A percentile compares a stretch with the other conserved stretches of the same genome.
These are phyloP conservation scores for Coemansia sp. DNA, from an alignment of 192 early-diverging fungal species.

Conservation along the genomic window DNA sequence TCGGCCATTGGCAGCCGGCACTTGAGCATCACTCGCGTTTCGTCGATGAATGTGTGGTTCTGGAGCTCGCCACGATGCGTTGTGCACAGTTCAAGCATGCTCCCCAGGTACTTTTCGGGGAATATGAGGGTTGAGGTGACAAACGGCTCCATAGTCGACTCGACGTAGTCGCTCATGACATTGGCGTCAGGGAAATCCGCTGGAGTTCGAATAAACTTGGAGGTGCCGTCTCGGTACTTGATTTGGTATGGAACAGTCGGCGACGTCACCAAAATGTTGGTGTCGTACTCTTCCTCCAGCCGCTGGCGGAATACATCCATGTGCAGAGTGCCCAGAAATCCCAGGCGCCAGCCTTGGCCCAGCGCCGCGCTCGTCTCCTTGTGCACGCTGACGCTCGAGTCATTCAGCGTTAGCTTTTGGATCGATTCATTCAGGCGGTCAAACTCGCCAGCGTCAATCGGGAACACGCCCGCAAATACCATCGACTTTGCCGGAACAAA, in stretches of 20 bases:
- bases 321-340: slow-evolving; percentile 93
- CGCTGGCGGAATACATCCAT: slow-evolving; percentile 98
- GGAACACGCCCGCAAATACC: slow-evolving; percentile 95
- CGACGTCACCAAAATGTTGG: slow-evolving; percentile 85
- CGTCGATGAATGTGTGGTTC: slow-evolving; percentile 88
- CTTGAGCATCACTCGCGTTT: slow-evolving; percentile 78
- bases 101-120: slow-evolving; percentile 75
- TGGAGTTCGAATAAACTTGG: slow-evolving; percentile 71
- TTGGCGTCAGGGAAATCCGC: slow-evolving; percentile 84
- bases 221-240: slow-evolving; percentile 34
- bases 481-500: slow-evolving; percentile 95
- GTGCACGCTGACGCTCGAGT: slow-evolving; percentile 85
- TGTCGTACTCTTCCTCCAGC: slow-evolving; percentile 89
- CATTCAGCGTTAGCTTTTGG: slow-evolving; percentile 91
- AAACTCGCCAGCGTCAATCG: slow-evolving; percentile 86
- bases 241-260: slow-evolving; percentile 88
- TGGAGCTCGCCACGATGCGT: slow-evolving; percentile 70
- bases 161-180: slow-evolving; percentile 61
- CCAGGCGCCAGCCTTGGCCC: slow-evolving; percentile 94
- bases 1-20: slow-evolving; percentile 88
- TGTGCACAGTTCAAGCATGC: slow-evolving; percentile 73
- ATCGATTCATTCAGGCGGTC: slow-evolving; percentile 86
- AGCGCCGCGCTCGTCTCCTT: slow-evolving; percentile 81
- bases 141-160: slow-evolving; percentile 83
- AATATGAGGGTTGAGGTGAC: slow-evolving; percentile 89